phyloP scores from a whole-genome alignment of 306 rosid genomes.

The Delonix regia region DNA sequence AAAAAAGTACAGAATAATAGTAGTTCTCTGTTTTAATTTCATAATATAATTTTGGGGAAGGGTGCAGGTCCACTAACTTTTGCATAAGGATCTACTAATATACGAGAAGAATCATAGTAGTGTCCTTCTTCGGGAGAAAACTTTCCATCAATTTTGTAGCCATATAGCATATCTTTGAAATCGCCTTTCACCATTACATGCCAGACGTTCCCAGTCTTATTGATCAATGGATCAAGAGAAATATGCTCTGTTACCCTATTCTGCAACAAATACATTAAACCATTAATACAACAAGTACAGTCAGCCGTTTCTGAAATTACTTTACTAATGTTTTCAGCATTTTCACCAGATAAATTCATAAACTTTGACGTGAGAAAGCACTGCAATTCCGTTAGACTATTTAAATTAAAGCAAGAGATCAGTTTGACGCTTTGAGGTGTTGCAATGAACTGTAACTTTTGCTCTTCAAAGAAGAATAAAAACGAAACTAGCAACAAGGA shows the following conservation, averaged over 20 bases:
- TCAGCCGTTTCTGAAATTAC: background rate
- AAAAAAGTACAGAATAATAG: background rate
- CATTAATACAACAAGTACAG: background rate
- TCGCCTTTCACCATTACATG: conserved; percentile 85
- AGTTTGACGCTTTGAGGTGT: background rate
- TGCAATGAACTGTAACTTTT: background rate
- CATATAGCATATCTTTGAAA: conserved; percentile 77
- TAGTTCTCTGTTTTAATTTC: background rate
- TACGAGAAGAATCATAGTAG: conserved; percentile 67
- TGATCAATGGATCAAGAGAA: conserved; percentile 64
- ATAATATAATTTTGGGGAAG: background rate
- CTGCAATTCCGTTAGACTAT: background rate
- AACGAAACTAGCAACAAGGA: too few relatives aligned
- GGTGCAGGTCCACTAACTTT: conserved; percentile 59
- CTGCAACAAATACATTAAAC: conserved; percentile 50
- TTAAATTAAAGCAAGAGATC: background rate
- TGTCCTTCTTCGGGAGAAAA: conserved; percentile 74
- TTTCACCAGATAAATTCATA: background rate
- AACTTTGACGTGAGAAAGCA: background rate
- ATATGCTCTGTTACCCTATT: conserved; percentile 71
- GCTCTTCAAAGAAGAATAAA: background rate
- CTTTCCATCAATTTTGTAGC: conserved; percentile 78
- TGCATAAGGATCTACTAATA: conserved; percentile 88
- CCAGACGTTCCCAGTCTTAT: conserved; percentile 90
- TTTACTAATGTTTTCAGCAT: background rate